Percentiles rank a stretch among this genome's conserved stretches.
phyloP scores from a whole-genome alignment of 768 basidiomycete genomes.

The Suillus subalutaceus region DNA sequence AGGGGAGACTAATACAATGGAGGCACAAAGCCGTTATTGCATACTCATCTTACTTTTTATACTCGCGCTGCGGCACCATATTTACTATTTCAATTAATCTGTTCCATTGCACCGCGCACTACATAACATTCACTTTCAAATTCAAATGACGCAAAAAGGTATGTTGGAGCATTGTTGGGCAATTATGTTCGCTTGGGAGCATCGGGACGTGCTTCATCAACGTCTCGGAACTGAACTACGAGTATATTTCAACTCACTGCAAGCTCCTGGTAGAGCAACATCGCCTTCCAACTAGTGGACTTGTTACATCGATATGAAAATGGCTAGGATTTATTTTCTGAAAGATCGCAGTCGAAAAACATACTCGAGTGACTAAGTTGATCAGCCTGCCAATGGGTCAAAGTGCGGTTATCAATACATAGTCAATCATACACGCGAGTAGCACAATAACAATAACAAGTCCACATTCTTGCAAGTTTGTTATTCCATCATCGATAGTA shows the following conservation, averaged over 20 bases:
- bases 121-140: background rate
- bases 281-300: background rate
- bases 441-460: background rate
- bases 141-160: too few relatives aligned
- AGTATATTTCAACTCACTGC: background rate
- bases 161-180: background rate
- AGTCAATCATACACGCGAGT: background rate
- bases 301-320: too few relatives aligned
- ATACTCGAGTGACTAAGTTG: background rate
- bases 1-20: background rate
- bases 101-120: background rate
- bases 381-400: background rate
- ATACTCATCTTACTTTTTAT: background rate
- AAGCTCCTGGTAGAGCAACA: background rate
- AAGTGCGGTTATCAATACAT: background rate
- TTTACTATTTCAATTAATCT: background rate
- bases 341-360: background rate
- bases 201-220: too few relatives aligned
- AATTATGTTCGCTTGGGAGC: too few relatives aligned
- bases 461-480: background rate
- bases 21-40: background rate
- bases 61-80: too few relatives aligned
- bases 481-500: conserved; percentile 7
- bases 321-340: too few relatives aligned
- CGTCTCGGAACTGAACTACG: background rate